Evolutionary conservation across 176 grass and related monocot species (phyloP).

Genomic region (Calamus simplicifolius): DNA sequence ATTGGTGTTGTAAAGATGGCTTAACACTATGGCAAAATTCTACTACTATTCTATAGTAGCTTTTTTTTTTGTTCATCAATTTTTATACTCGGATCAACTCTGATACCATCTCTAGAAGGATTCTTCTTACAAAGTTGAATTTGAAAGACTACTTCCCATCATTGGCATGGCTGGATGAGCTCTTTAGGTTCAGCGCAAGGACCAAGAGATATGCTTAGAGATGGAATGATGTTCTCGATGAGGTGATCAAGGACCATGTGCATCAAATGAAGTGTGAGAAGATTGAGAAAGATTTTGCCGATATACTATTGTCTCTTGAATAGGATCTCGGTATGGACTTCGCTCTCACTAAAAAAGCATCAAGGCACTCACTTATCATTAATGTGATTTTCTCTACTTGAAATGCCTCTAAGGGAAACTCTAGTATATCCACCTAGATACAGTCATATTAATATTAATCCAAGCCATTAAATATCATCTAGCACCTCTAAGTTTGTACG

Average conservation of each 20-base stretch:
- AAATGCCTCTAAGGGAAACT: too few relatives aligned
- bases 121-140: background rate
- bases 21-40: too few relatives aligned
- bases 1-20: too few relatives aligned
- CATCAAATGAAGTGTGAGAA: background rate
- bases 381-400: too few relatives aligned
- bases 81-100: too few relatives aligned
- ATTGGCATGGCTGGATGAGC: slow-evolving; percentile 23
- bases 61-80: too few relatives aligned
- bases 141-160: slow-evolving; percentile 32
- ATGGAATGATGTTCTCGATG: slow-evolving; percentile 38
- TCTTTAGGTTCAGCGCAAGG: slow-evolving; percentile 19
- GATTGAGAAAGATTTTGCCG: slow-evolving; percentile 37
- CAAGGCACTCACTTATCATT: slow-evolving; percentile 10
- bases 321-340: slow-evolving; percentile 4
- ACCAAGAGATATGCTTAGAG: slow-evolving; percentile 17
- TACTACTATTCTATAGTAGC: too few relatives aligned
- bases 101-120: background rate
- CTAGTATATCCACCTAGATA: too few relatives aligned
- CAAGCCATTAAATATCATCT: too few relatives aligned
- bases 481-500: too few relatives aligned
- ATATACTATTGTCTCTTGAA: slow-evolving; percentile 28
- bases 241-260: slow-evolving; percentile 25
- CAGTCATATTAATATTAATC: too few relatives aligned
- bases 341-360: slow-evolving; percentile 30